These are phyloP conservation scores for Canavalia gladiata DNA, from an alignment of 306 rosid species.

Conservation along the genomic window DNA sequence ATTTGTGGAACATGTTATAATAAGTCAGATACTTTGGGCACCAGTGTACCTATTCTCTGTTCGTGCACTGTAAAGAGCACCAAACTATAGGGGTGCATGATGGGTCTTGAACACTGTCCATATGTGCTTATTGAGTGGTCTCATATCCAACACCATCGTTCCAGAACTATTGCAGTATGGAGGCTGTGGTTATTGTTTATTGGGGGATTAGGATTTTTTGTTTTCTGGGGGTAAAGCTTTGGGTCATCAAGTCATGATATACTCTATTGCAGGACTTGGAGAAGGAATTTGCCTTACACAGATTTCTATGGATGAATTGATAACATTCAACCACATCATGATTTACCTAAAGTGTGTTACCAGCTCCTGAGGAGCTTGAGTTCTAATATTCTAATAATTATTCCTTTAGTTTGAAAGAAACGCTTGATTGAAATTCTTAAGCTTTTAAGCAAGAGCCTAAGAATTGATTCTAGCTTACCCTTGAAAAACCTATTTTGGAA, in stretches of 20 bases:
- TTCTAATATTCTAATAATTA: neutral
- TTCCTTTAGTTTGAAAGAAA: neutral
- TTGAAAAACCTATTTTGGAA: neutral
- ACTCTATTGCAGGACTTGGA: neutral
- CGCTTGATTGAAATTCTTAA: neutral
- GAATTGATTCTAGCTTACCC: neutral
- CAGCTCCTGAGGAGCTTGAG: too few species aligned
- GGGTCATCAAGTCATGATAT: neutral
- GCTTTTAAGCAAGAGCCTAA: neutral
- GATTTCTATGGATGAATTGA: neutral
- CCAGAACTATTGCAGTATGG: too few species aligned
- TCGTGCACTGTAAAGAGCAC: too few species aligned
- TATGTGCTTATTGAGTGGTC: neutral
- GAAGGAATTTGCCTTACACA: neutral
- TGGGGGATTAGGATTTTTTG: neutral
- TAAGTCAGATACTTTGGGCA: too few species aligned
- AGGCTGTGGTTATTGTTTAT: neutral
- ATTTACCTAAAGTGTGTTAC: neutral
- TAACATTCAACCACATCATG: neutral
- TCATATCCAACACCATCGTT: neutral
- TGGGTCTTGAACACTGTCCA: constrained; percentile 6
- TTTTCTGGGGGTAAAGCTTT: neutral
- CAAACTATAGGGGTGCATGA: neutral
- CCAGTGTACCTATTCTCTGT: too few species aligned
- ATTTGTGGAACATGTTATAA: too few species aligned